Evolutionary conservation across 371 early-diverging fungal genomes (phyloP), one percentile per base, ranked within the genome.

Genomic region (Syncephalis plumigaleata): DNA sequence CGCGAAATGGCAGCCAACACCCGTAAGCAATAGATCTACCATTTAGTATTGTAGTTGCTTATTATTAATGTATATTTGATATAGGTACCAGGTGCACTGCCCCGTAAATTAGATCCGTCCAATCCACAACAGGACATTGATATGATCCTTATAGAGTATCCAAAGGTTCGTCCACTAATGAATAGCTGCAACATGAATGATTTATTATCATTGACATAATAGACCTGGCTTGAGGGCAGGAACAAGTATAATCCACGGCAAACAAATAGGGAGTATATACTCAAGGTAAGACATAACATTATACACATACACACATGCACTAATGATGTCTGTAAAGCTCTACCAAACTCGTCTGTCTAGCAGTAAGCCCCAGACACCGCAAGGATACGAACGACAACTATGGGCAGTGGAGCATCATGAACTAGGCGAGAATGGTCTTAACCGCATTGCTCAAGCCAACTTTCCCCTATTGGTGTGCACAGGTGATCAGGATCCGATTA

Each of bases 1-100:
- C 65, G 2, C 37, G 44, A 21, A 49, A 61, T 16, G 59, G 69
- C 37, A 37, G 48, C 31, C 31, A n/a, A 65, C 72, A 3, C 42
- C 69, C 36, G 63, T 64, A 9, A 40, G 69, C 36, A 72, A 65
- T 13, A 63, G 63, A 11, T 66, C 68, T 1, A 60, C 16, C n/a
- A 21, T 21, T 40, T 18, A 40, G 15, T 16, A 15, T n/a, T 5
- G 4, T 4, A n/a, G 40, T 40, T 7, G 8, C 40, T 18, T 7
- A 18, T 16, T 16, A 5, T 21, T 16, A 21, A 8, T 40, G 4
- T 16, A 40, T 40, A 5, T 16, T 21, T n/a, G 8, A 18, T 16
- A 21, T 40, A 21, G 18, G 16, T 16, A 8, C 18, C 21, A 15
- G 16, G 16, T 8, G 40, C 40, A 40, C 21, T 40, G 4, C 40